phyloP scores from a whole-genome alignment of 2,329 filamentous ascomycete genomes.

The Penicillium concentricum region DNA sequence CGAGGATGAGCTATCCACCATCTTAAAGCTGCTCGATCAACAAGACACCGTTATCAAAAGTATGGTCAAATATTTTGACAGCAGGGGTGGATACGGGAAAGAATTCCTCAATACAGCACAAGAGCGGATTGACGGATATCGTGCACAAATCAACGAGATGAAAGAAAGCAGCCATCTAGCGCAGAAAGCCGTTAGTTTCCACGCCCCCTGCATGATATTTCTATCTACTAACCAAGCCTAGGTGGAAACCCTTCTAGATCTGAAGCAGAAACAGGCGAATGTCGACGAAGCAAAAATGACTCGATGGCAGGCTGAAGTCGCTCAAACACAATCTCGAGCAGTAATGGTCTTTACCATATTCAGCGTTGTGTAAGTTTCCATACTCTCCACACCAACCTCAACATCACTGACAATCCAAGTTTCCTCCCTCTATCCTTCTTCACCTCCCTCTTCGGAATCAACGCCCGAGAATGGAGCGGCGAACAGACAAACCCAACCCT shows the following conservation, averaged over 20 bases:
- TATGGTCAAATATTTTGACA: constrained; percentile 36
- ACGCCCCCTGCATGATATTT: not conserved
- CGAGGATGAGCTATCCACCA: constrained; percentile 61
- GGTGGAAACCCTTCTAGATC: constrained; percentile 65
- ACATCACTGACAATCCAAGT: constrained; percentile 13
- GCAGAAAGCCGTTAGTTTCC: constrained; percentile 53
- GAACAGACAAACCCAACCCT: constrained; percentile 40
- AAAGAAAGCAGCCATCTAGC: constrained; percentile 57
- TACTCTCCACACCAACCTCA: not conserved
- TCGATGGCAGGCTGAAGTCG: constrained; percentile 61
- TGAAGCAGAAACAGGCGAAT: constrained; percentile 66
- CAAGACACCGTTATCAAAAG: constrained; percentile 53
- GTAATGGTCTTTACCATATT: constrained; percentile 61
- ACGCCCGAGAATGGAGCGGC: constrained; percentile 60
- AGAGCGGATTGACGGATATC: constrained; percentile 55
- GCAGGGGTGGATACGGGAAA: constrained; percentile 43
- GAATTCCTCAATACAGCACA: constrained; percentile 56
- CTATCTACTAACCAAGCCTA: constrained; percentile 19
- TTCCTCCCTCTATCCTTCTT: constrained; percentile 66
- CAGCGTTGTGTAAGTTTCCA: constrained; percentile 54
- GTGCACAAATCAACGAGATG: constrained; percentile 57
- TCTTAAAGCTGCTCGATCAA: constrained; percentile 58
- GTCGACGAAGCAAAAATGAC: constrained; percentile 65
- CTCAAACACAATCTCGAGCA: constrained; percentile 60
- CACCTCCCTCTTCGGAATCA: constrained; percentile 65